Base-by-base conservation (phyloP, 345 rosid species). In the Salix dunnii region DNA sequence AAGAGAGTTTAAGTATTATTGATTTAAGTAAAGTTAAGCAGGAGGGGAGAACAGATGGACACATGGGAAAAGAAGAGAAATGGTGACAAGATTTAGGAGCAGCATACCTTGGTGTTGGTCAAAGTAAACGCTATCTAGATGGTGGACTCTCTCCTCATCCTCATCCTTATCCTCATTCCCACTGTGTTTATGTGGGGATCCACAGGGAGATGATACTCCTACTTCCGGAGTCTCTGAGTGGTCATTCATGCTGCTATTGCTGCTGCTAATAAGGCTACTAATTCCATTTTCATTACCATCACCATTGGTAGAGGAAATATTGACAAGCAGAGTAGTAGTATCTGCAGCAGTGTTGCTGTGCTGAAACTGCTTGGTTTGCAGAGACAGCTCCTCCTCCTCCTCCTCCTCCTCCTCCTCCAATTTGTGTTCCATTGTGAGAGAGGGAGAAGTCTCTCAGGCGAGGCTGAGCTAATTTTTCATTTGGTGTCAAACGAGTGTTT, bases 71-170 rank as follows among this genome's bases (percentile, higher is more conserved):
- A 8, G 30, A 48, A 18, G 62, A 13, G 17, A 28, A 27, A 14
- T 67, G 72, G 28, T 2, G 36, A n/a, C 35, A 67, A 18, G 40
- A 6, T 36, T 64, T 65, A 33, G 23, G 2, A 49, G 40, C 21
- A 2, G 7, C 31, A 28, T 72, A 86, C 86, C 88, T 69, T 81
- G 28, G 20, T 63, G 35, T 42, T 70, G 66, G 70, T 83, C 86
- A 33, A 81, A 81, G 84, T 83, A 79, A 60, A 83, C 78, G 25
- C 74, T 77, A 67, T 68, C 48, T 28, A 9, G 67, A 2, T 28
- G 55, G 13, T 42, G 62, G 67, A 3, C 63, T 30, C 7, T 14
- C 43, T 13, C 55, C 30, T 16, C 5, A 46, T 17, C 70, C 42
- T 17, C 74, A 10, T 31, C 35, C 35, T 33, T 6, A 33, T 13